Conservation (phyloP, 176 grass and related monocot genomes). For the Zoysia japonica region DNA sequence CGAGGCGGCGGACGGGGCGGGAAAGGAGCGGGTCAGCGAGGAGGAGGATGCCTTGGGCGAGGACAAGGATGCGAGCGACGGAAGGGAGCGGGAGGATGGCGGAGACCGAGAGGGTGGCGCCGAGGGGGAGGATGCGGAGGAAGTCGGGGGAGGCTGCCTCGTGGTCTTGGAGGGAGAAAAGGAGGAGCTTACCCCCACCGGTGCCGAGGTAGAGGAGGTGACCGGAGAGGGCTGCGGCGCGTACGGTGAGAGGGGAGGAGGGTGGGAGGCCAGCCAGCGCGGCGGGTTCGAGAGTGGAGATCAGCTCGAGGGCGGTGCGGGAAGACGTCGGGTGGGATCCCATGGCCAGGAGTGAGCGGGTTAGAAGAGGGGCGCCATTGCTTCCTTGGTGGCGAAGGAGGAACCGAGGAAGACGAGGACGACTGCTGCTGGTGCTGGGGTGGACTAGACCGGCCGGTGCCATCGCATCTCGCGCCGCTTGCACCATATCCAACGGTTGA, state of each 20-base stretch:
- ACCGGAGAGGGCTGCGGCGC: slow-evolving; percentile 58
- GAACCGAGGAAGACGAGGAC: too few species aligned
- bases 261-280: slow-evolving; percentile 55
- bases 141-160: slow-evolving; percentile 42
- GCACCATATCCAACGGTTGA: too few species aligned
- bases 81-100: slow-evolving; percentile 67
- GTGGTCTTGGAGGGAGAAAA: slow-evolving; percentile 49
- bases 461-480: too few species aligned
- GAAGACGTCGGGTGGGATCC: slow-evolving; percentile 40
- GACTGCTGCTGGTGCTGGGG: neutral
- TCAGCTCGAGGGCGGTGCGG: slow-evolving; percentile 55
- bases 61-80: slow-evolving; percentile 65
- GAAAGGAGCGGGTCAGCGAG: slow-evolving; percentile 66
- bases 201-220: slow-evolving; percentile 80
- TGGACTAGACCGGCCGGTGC: too few species aligned
- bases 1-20: slow-evolving; percentile 69
- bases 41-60: slow-evolving; percentile 65
- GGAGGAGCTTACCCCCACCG: slow-evolving; percentile 82
- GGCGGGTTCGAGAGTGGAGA: slow-evolving; percentile 75
- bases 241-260: slow-evolving; percentile 74
- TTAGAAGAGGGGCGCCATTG: slow-evolving; percentile 22
- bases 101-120: slow-evolving; percentile 51
- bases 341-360: slow-evolving; percentile 22
- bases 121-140: slow-evolving; percentile 59
- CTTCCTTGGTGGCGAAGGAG: too few species aligned